Evolutionary conservation across 371 early-diverging fungal species (phyloP), one percentile per base, ranked within the genome.

Genomic region (Choanephora cucurbitarum): DNA sequence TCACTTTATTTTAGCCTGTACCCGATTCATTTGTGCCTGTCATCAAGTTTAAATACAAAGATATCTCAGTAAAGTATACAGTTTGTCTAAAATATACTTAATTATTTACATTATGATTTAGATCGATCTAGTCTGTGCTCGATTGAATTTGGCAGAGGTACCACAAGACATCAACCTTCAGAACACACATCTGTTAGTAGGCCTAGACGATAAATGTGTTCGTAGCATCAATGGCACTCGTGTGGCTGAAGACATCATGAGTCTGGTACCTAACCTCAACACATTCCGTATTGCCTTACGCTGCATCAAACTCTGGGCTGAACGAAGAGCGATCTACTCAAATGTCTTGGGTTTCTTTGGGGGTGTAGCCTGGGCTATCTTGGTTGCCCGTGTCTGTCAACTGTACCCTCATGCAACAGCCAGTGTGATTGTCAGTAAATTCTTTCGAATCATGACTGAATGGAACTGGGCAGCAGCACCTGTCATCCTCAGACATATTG

Each of bases 301-400:
- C 10, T 91, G 90, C 62, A 91, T 97, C 46, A 97, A 96, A 77
- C 76, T 91, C 44, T 97, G 97, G 97, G 96, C 95, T 4, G 91
- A 89, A 58, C 70, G 69, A 53, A 79, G 91, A 23, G 89, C 80
- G 7, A 80, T 96, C 22, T 96, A 95, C 67, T 93, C 95, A 1
- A 93, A 95, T 73, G 79, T 89, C 0, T 77, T 92, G 73, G 98
- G 98, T 7, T 97, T 94, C 66, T 81, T 94, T 63, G 97, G 96
- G 19, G 98, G 98, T 56, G 94, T 96, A 5, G 94, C 94, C 0
- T 96, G 94, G 92, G 95, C 98, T 0, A 85, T 97, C 56, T 75
- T 86, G 8, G 93, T 94, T 5, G 98, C 93, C 10, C 73, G 94
- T 18, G 82, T 94, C 1, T 95, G 96, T 72, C 97, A 96, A 73